A percentile compares a stretch with the other conserved stretches of the same genome.
These are phyloP conservation scores for Cytospora chrysosperma DNA, from an alignment of 2,329 filamentous ascomycete genomes.

Conservation along the genomic window DNA sequence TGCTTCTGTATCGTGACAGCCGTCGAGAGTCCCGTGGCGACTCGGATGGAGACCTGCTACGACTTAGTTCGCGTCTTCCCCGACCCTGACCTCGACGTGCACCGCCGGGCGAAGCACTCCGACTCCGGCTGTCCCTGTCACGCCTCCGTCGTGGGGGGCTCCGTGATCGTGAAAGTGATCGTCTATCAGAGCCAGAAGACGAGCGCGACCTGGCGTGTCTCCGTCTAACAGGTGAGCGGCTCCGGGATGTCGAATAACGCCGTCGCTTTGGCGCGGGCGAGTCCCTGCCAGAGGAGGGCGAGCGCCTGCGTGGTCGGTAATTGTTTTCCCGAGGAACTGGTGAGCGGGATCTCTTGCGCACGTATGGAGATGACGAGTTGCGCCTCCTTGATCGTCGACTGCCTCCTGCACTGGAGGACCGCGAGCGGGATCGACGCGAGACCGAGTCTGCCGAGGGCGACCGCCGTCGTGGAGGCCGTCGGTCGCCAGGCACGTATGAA, in stretches of 20 bases:
- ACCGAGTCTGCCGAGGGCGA: conserved; percentile 35
- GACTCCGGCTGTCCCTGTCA: conserved; percentile 35
- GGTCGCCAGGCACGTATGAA: conserved; percentile 53
- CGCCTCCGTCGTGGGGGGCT: conserved; percentile 35
- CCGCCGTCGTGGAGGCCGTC: conserved; percentile 42
- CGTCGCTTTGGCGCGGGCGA: conserved; percentile 51
- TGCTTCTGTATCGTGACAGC: conserved; percentile 23
- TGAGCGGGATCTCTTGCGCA: conserved; percentile 38
- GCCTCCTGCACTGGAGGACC: conserved; percentile 18
- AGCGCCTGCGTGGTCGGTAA: conserved; percentile 31
- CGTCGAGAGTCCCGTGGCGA: conserved; percentile 22
- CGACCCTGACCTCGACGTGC: conserved; percentile 16
- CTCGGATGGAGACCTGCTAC: conserved; percentile 26
- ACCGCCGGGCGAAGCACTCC: conserved; percentile 24
- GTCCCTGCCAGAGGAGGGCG: conserved; percentile 32
- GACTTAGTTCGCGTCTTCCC: conserved; percentile 24
- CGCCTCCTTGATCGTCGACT: conserved; percentile 26
- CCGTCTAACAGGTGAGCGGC: conserved; percentile 45
- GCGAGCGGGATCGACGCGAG: conserved; percentile 37
- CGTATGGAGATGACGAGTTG: conserved; percentile 29
- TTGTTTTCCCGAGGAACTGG: conserved; percentile 32
- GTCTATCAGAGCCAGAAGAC: conserved; percentile 38
- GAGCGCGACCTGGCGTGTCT: conserved; percentile 40
- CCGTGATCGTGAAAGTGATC: conserved; percentile 37
- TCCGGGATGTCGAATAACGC: conserved; percentile 49